Percentiles rank a stretch among this genome's conserved stretches.
phyloP scores from a whole-genome alignment of 2,329 filamentous ascomycete species.

The Penicillium sumatraense region DNA sequence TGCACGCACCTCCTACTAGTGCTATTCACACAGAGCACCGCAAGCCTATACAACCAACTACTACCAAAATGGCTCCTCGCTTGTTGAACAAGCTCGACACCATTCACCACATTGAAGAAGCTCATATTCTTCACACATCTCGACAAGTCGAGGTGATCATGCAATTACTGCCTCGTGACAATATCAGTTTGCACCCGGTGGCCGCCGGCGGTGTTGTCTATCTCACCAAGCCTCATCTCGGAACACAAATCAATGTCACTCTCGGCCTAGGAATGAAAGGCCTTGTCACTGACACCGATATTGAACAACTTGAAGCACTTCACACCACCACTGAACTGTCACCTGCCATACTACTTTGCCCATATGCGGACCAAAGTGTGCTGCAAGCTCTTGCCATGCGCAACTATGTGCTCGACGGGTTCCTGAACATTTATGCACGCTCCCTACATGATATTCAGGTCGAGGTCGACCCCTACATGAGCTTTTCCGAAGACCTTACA shows the following conservation, averaged over 20 bases:
- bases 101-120: conserved; percentile 17
- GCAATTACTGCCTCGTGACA: conserved; percentile 14
- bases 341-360: conserved; percentile 13
- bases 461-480: conserved; percentile 8
- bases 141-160: conserved; percentile 16
- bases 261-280: conserved; percentile 23
- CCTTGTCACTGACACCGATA: conserved; percentile 14
- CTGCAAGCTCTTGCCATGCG: conserved; percentile 13
- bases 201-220: conserved; percentile 12
- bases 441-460: conserved; percentile 8
- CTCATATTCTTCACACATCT: conserved; percentile 15
- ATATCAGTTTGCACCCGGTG: conserved; percentile 9
- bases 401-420: conserved; percentile 12
- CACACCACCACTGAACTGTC: conserved; percentile 4
- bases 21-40: conserved; percentile 6
- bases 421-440: conserved; percentile 19
- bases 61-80: conserved; percentile 1
- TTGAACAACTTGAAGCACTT: conserved; percentile 10
- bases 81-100: conserved; percentile 7
- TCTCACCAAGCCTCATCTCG: conserved; percentile 16
- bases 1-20: conserved; percentile 9
- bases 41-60: conserved; percentile 1
- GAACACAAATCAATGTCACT: conserved; percentile 19
- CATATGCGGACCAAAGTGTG: conserved; percentile 17
- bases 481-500: neutral